These are phyloP conservation scores for Wickerhamomyces chambardii DNA, from an alignment of 805 yeast genomes.

Conservation along the genomic window DNA sequence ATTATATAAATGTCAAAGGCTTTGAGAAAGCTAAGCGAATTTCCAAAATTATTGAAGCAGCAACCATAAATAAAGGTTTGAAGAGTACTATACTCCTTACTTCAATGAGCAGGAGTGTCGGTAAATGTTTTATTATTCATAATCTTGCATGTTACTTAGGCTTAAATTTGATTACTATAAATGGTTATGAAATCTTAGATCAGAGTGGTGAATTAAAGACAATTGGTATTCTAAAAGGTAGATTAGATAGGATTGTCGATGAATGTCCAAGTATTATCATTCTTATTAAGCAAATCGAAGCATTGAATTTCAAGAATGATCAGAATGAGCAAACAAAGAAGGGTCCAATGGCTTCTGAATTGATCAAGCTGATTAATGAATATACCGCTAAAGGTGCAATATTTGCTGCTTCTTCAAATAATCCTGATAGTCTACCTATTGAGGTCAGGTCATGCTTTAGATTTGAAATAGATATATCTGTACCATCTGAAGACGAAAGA, in stretches of 20 bases:
- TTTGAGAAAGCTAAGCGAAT: slow-evolving; percentile 45
- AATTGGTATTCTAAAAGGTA: slow-evolving; percentile 68
- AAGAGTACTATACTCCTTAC: slow-evolving; percentile 57
- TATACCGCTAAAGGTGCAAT: slow-evolving; percentile 35
- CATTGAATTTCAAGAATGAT: slow-evolving; percentile 57
- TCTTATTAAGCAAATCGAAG: slow-evolving; percentile 66
- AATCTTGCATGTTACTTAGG: slow-evolving; percentile 53
- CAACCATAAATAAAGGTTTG: slow-evolving; percentile 29
- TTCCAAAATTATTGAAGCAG: slow-evolving; percentile 44
- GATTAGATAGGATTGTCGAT: slow-evolving; percentile 54
- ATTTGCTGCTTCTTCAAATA: slow-evolving; percentile 59
- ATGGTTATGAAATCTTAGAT: slow-evolving; percentile 57
- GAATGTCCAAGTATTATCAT: slow-evolving; percentile 39
- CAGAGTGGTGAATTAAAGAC: slow-evolving; percentile 72
- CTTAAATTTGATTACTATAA: slow-evolving; percentile 55
- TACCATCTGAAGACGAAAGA: slow-evolving; percentile 77
- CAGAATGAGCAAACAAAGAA: slow-evolving; percentile 38
- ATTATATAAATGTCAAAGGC: slow-evolving; percentile 18
- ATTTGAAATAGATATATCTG: slow-evolving; percentile 68
- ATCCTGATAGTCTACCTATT: slow-evolving; percentile 60
- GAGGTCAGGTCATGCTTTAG: slow-evolving; percentile 58
- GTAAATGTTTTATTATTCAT: slow-evolving; percentile 60
- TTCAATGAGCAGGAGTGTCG: slow-evolving; percentile 69
- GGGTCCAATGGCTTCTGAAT: slow-evolving; percentile 31
- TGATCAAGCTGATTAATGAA: slow-evolving; percentile 49